Percentiles rank a stretch among this genome's conserved stretches.
Conservation (phyloP, 371 early-diverging fungal species). For the Vairimorpha ceranae region DNA sequence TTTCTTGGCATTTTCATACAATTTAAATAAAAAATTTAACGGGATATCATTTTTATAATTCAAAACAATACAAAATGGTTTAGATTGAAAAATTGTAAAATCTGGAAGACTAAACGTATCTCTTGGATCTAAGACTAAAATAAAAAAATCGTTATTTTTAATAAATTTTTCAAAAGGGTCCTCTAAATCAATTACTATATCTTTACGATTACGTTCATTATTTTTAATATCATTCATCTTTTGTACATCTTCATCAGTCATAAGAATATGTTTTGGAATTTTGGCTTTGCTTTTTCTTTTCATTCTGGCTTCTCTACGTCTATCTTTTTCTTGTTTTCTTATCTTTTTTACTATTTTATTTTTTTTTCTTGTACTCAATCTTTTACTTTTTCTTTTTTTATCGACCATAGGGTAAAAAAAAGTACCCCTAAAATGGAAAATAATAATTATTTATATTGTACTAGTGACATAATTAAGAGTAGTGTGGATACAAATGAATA, state of each 20-base stretch:
- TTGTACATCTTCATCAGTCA: constrained; percentile 20
- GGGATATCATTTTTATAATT: constrained; percentile 7
- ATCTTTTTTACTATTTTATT: constrained; percentile 12
- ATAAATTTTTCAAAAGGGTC: not conserved
- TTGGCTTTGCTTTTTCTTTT: not conserved
- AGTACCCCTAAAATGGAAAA: not conserved
- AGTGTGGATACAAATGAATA: constrained; percentile 49
- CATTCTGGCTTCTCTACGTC: not conserved
- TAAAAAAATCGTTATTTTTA: not conserved
- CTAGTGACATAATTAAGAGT: constrained; percentile 27
- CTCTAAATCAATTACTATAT: not conserved
- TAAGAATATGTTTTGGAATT: constrained; percentile 11
- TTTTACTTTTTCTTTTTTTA: constrained; percentile 20
- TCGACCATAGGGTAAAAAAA: constrained; percentile 1
- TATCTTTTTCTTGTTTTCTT: constrained; percentile 12
- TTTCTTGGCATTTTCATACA: not conserved
- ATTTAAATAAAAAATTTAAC: not conserved
- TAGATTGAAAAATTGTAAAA: not conserved
- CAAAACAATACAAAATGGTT: not conserved
- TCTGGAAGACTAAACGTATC: not conserved
- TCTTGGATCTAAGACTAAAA: not conserved
- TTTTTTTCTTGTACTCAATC: constrained; percentile 7
- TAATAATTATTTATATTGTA: not conserved
- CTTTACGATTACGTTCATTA: not conserved
- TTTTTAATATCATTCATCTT: constrained; percentile 3